phyloP scores from a whole-genome alignment of 768 basidiomycete genomes.

The Tubosaeta sp. region DNA sequence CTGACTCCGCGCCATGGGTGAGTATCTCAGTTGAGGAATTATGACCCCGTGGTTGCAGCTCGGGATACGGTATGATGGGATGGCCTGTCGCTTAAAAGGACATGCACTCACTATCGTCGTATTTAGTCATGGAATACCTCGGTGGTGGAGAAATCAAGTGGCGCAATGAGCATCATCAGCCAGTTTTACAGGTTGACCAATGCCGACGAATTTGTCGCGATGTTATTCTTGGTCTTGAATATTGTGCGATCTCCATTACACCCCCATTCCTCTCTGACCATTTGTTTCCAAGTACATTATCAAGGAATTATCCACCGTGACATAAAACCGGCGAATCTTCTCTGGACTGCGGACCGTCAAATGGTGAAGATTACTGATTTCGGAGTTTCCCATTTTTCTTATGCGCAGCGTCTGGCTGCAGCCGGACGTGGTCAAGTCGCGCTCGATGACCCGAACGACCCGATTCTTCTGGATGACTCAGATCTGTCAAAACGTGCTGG shows the following conservation, averaged over 20 bases:
- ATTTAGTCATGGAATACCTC: conserved; percentile 90
- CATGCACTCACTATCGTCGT: conserved; percentile 18
- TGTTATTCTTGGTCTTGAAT: conserved; percentile 91
- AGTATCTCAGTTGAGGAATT: conserved; percentile 29
- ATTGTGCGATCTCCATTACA: conserved; percentile 55
- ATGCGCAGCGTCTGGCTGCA: conserved; percentile 74
- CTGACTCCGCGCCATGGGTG: conserved; percentile 24
- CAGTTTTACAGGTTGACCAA: conserved; percentile 79
- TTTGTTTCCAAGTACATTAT: conserved; percentile 68
- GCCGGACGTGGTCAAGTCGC: conserved; percentile 40
- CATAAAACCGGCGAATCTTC: conserved; percentile 96
- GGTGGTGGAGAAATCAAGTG: conserved; percentile 94
- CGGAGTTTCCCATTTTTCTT: conserved; percentile 94
- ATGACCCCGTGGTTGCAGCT: conserved; percentile 31
- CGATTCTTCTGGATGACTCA: conserved; percentile 74
- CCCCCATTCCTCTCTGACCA: conserved; percentile 3
- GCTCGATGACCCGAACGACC: conserved; percentile 49
- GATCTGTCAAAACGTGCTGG: conserved; percentile 90
- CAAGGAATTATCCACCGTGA: conserved; percentile 99
- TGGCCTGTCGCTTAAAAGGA: conserved; percentile 4
- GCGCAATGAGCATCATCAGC: conserved; percentile 59
- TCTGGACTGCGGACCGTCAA: conserved; percentile 82
- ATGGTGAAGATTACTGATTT: conserved; percentile 98
- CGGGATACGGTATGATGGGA: conserved; percentile 30
- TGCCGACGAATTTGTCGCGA: conserved; percentile 87